Evolutionary conservation across 352 stramenopile species (phyloP), one percentile per base, ranked within the genome.

Genomic region (Phytophthora idaei): DNA sequence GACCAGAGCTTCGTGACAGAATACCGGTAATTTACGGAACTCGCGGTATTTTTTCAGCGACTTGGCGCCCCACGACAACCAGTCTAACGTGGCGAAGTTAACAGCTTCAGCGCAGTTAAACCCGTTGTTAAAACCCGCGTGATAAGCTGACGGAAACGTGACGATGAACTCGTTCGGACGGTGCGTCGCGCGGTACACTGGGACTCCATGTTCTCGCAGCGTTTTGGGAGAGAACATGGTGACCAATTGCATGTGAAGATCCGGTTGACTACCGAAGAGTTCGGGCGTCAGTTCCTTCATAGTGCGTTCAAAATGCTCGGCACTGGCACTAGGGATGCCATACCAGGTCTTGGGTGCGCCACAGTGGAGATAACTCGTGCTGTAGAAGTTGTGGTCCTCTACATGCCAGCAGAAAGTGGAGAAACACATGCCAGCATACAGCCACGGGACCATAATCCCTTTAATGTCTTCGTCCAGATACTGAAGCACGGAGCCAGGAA

Each of bases 341-440:
- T 99, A 99, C 98, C 98, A 99, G 48, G 97, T 98, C 79, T 99
- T 99, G 0, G 97, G 89, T 9, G 91, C 94, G 6, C 98, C 98
- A 21, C 88, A 96, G 76, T 99, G 97, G 58, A 99, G 81, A 76
- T 99, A 99, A 71, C 98, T 99, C 71, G 99, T 99, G 56, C 90
- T 98, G 65, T 99, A 99, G 57, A 99, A 97, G 80, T 99, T 99
- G 80, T 99, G 98, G 74, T 99, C 98, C 76, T 99, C 98, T 34
- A 98, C 98, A 71, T 99, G 98, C 97, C 97, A 99, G 71, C 95
- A 99, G 75, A 99, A 99, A 1, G 98, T 98, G 5, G 94, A 98
- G 65, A 99, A 99, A 31, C 98, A 90, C 84, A 98, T 99, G 21
- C 98, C 98, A 69, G 99, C 96, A 78, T 99, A 99, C 56, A 99